These are phyloP conservation scores for Akanthomyces muscarius DNA, from an alignment of 2,329 filamentous ascomycete genomes.

Conservation along the genomic window DNA sequence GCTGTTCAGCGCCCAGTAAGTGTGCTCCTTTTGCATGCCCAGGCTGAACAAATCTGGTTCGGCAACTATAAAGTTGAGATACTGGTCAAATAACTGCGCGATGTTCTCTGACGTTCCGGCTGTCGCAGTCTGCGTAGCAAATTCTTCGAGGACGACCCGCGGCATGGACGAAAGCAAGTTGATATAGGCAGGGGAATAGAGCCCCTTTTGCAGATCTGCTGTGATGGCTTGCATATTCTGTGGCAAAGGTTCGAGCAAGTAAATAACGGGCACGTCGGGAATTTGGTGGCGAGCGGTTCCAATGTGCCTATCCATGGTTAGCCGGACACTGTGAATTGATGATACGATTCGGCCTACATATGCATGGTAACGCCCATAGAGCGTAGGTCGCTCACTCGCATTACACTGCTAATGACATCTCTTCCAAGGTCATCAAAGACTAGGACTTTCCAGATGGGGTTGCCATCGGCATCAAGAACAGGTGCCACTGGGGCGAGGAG, in stretches of 20 bases:
- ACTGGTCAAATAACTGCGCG: conserved; percentile 91
- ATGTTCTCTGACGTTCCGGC: conserved; percentile 85
- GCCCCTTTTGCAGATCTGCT: conserved; percentile 74
- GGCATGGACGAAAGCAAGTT: conserved; percentile 96
- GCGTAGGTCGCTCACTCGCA: conserved; percentile 88
- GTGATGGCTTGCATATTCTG: conserved; percentile 81
- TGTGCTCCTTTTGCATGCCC: conserved; percentile 83
- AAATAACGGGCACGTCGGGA: conserved; percentile 92
- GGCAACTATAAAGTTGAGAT: conserved; percentile 93
- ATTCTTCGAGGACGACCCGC: conserved; percentile 86
- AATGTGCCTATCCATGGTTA: conserved; percentile 59
- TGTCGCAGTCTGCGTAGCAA: conserved; percentile 80
- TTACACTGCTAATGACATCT: conserved; percentile 94
- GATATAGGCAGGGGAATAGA: conserved; percentile 92
- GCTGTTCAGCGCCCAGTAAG: conserved; percentile 96
- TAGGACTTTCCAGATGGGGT: conserved; percentile 95
- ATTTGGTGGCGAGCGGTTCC: conserved; percentile 80
- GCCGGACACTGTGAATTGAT: background rate
- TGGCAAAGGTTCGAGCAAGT: conserved; percentile 84
- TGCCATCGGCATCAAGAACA: conserved; percentile 79
- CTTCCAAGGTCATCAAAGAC: conserved; percentile 89
- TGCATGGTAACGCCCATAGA: conserved; percentile 96
- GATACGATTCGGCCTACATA: conserved; percentile 53
- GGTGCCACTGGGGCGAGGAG: conserved; percentile 67
- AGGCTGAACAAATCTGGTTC: conserved; percentile 95